Evolutionary conservation across 169 alveolate species (phyloP).

Genomic region (Eimeria sp.): DNA sequence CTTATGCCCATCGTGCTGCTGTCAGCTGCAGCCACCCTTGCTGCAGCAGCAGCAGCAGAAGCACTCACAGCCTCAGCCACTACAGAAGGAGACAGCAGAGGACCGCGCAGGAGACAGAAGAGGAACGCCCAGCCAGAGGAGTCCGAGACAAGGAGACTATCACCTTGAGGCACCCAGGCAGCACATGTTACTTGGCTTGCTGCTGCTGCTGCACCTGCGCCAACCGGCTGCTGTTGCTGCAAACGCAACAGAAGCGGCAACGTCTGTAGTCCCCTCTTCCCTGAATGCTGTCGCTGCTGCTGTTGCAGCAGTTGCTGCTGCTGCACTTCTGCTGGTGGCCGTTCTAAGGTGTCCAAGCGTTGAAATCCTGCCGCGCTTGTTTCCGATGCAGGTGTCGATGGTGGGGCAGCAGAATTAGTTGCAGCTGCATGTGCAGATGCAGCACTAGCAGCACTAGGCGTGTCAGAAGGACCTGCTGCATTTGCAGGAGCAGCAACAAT

Average conservation of each 20-base stretch:
- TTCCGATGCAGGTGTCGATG: not conserved
- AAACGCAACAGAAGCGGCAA: constrained; percentile 7
- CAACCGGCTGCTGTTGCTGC: constrained; percentile 23
- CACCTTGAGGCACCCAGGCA: constrained; percentile 75
- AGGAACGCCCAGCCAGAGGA: constrained; percentile 62
- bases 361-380: not conserved
- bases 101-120: constrained; percentile 75
- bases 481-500: not conserved
- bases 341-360: not conserved
- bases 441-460: too few species aligned
- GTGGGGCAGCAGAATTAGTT: too few species aligned
- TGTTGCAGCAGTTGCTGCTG: not conserved
- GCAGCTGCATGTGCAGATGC: too few species aligned
- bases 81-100: constrained; percentile 78
- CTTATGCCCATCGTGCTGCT: not conserved
- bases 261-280: constrained; percentile 19
- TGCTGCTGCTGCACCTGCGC: constrained; percentile 40
- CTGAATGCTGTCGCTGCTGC: constrained; percentile 55
- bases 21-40: constrained; percentile 9
- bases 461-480: too few species aligned
- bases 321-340: not conserved
- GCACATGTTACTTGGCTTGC: constrained; percentile 45
- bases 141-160: constrained; percentile 61
- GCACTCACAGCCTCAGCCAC: constrained; percentile 68
- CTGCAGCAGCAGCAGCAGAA: constrained; percentile 33